Evolutionary conservation across 2,329 filamentous ascomycete genomes (phyloP), one percentile per base, ranked within the genome.

Genomic region (Aspergillus sp.): DNA sequence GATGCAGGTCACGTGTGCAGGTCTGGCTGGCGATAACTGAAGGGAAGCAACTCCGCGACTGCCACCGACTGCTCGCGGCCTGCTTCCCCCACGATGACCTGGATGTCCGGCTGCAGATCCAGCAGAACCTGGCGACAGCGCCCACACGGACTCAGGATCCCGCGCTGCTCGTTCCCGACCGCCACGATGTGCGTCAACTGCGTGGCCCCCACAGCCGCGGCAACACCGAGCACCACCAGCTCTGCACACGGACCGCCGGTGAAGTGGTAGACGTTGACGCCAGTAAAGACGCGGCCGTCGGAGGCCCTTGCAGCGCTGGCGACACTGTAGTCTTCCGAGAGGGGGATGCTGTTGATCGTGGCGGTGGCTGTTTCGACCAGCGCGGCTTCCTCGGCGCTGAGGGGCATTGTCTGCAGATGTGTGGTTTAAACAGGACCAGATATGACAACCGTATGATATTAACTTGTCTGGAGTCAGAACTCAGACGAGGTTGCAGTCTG

Each of bases 221-320:
- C 68, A 17, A 58, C 59, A 6, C 68, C 68, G 20, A 71, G 56
- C 11, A 65, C 64, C 17, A 69, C 68, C 11, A 70, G 62, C 42
- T 70, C 66, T 9, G 68, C 68, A 55, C 68, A 71, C 18, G 68
- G 68, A 2, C 68, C 67, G n/a, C 68, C 67, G 1, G 63, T 69
- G 45, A 62, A 61, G 50, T 68, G 67, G 44, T 64, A 66, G 42
- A 67, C 66, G 30, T 69, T 68, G 47, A 67, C 64, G 13, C 64
- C 67, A 2, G 63, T 64, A 58, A 65, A 68, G 43, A 67, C 55
- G 11, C 62, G 63, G 12, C 63, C 66, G 20, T 65, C 59, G 1
- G 54, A 45, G 15, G 60, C 50, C 9, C 62, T 53, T 4, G 61
- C 62, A 17, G 67, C 53, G 44, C 62, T 64, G 48, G 61, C 59